Evolutionary conservation across 495 filamentous ascomycete genomes (phyloP), one percentile per base, ranked within the genome.

Genomic region (Neurospora sp.): DNA sequence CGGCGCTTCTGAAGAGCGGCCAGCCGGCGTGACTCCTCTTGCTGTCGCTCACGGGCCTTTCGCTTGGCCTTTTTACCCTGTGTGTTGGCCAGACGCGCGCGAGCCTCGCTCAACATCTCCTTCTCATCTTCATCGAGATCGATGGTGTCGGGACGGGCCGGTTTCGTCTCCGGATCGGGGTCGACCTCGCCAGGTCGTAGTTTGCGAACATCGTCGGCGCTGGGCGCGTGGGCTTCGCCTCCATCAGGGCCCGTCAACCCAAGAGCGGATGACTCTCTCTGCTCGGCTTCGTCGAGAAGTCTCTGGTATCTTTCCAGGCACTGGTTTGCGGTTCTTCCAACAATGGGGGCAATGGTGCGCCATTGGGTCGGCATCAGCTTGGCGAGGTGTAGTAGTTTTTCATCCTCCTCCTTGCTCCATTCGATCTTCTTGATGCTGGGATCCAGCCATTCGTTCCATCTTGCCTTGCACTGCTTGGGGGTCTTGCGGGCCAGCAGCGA

Each of bases 361-460:
- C 96, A 99, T 86, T 99, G 96, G 40, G 96, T 98, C 39, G 96
- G 96, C 93, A 98, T 97, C 86, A 99, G 85, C 86, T 98, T 98
- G 59, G 96, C 96, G 75, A 98, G 84, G 80, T 97, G 95, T 77
- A 99, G 83, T 69, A 99, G 86, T 85, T 96, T 98, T 85, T 98
- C 96, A 81, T 98, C 96, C 83, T 99, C 96, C 85, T 99, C 96
- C 80, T 94, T 91, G 73, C 93, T 97, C 96, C 96, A 99, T 81
- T 99, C 96, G 77, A 96, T 94, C 85, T 98, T 98, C 73, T 94
- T 92, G 83, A 98, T 98, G 75, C 92, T 93, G 4, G 96, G 96
- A 77, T 98, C 96, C 74, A 99, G 89, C 95, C 96, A 99, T 88
- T 99, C 96, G 74, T 90, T 87, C 96, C 96, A 99, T 81, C 96